A percentile compares a stretch with the other conserved stretches of the same genome.
Evolutionary conservation across 75 land plant genomes (phyloP).

Genomic region (Cunninghamia lanceolata): DNA sequence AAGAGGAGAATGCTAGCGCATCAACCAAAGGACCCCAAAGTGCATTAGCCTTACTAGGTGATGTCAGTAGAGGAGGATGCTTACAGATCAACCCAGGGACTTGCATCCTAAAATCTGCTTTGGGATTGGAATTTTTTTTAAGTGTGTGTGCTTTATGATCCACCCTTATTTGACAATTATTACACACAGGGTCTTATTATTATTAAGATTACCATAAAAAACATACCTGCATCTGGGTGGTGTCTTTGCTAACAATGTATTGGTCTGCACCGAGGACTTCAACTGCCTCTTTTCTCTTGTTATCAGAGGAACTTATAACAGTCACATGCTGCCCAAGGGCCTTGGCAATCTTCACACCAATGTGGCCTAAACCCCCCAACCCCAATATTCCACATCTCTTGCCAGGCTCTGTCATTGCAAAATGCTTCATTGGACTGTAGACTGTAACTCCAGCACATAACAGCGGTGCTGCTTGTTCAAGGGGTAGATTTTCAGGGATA

Average conservation of each 20-base stretch:
- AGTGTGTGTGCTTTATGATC: too few relatives aligned
- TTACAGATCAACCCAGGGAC: not conserved
- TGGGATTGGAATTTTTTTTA: too few relatives aligned
- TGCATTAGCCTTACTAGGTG: too few relatives aligned
- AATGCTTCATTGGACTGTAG: conserved; percentile 87
- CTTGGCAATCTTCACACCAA: conserved; percentile 92
- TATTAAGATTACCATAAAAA: not conserved
- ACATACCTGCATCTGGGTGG: conserved; percentile 25
- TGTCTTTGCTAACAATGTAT: conserved; percentile 78
- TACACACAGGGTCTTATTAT: not conserved
- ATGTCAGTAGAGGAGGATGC: too few relatives aligned
- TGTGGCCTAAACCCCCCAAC: conserved; percentile 95
- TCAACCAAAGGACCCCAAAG: too few relatives aligned
- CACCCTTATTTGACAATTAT: not conserved
- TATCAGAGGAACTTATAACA: conserved; percentile 88
- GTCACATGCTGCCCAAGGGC: conserved; percentile 94
- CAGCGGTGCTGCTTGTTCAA: conserved; percentile 91
- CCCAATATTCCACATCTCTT: conserved; percentile 72
- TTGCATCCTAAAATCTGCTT: not conserved
- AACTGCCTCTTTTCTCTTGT: conserved; percentile 73
- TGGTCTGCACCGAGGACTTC: conserved; percentile 84
- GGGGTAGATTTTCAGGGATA: conserved; percentile 62
- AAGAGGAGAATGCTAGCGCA: too few relatives aligned
- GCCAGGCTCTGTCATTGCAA: conserved; percentile 56
- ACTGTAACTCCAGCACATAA: conserved; percentile 91